Conservation (phyloP, 257 asterid genomes). For the Voacanga thouarsii region DNA sequence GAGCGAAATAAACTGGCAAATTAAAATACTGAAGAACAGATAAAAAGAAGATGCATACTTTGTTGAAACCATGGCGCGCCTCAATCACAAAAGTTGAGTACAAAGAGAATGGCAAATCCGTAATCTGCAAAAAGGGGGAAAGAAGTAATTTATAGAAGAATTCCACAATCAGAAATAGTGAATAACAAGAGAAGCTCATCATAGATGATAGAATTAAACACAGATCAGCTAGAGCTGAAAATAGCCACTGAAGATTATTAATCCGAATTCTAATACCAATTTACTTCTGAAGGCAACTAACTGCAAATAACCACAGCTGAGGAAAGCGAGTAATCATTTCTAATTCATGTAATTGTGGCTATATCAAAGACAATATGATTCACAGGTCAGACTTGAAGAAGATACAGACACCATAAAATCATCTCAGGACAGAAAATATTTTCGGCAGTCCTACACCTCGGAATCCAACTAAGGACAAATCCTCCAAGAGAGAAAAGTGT, state of each 20-base stretch:
- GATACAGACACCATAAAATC: neutral
- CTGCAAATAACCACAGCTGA: neutral
- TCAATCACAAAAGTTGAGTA: constrained; percentile 97
- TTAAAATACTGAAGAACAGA: constrained; percentile 5
- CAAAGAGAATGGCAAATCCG: constrained; percentile 89
- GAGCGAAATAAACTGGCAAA: constrained; percentile 4
- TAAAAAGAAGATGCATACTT: constrained; percentile 22
- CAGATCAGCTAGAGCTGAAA: neutral
- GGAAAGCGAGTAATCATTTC: neutral
- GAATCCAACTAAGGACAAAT: neutral
- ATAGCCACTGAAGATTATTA: neutral
- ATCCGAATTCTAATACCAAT: neutral
- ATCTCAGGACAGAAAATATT: neutral
- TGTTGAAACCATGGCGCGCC: constrained; percentile 84
- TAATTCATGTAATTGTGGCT: neutral
- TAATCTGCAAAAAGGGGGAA: constrained; percentile 49
- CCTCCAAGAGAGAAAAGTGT: neutral
- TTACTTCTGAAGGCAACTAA: no score
- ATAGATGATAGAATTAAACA: neutral
- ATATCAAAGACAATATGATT: neutral
- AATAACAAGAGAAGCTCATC: neutral
- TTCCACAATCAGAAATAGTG: constrained; percentile 2
- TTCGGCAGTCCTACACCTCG: neutral
- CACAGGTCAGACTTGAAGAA: neutral
- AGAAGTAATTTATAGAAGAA: neutral